Base-by-base conservation (phyloP, 768 basidiomycete species). In the Mycena vitilis region DNA sequence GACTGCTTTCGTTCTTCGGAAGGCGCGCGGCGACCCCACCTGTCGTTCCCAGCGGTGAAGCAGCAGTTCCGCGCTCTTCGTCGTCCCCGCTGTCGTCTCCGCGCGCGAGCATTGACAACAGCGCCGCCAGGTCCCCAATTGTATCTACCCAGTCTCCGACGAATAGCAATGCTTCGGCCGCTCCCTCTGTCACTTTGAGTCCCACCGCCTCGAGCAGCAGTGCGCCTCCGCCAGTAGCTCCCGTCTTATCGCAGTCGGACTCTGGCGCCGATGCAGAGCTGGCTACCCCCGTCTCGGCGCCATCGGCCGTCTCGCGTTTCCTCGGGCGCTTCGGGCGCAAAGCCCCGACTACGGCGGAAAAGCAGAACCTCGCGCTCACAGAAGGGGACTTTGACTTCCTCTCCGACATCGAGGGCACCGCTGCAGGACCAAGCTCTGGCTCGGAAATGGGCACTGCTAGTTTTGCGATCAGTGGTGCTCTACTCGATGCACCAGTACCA, bases 291-390 rank as follows among this genome's bases (percentile, higher is more conserved):
- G 71, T 73, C 40, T 74, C 82, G 6, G 76, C 84, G 16, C 82
- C 87, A 36, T 94, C 95, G 0, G 93, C 88, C 10, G 92, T 96
- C 38, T 94, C 94, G 13, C 88, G 95, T 6, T 96, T 96, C 76
- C 83, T 95, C 55, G 88, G 86, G 57, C 88, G 93, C 55, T 93
- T 96, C 77, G 89, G 89, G 10, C 86, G 88, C 23, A 78, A 79
- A 34, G 83, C 80, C 54, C 71, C 81, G 22, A 68, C 78, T 5
- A 69, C 75, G 34, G 65, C 81, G 55, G 84, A 72, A 60, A 78
- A 80, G 38, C 82, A 82, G 54, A 85, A 84, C 58, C 77, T 96
- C 40, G 86, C 93, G 15, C 83, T 96, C 20, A 93, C 93, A 18
- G 82, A 87, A 1, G 89, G 93, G 65, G 95, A 97, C 76, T 83